Conservation (phyloP, 2,329 filamentous ascomycete species). For the Colletotrichum tropicale region DNA sequence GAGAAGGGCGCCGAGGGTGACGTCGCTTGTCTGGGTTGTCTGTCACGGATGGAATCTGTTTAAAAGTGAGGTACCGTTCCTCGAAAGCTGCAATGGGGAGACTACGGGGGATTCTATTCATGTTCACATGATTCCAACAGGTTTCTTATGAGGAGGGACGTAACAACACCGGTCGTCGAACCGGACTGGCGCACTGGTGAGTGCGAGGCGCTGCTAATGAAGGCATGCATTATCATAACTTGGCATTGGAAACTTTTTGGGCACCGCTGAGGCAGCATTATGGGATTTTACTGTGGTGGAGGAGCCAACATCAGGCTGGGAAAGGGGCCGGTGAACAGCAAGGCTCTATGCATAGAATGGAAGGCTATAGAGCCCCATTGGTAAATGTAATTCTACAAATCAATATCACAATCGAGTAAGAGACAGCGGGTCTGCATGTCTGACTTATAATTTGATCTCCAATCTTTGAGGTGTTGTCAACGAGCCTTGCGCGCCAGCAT, state of each 20-base stretch:
- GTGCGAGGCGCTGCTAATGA: slow-evolving; percentile 14
- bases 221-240: slow-evolving; percentile 5
- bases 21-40: slow-evolving; percentile 69
- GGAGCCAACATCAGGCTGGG: background rate
- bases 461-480: background rate
- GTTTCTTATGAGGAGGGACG: background rate
- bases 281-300: background rate
- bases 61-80: slow-evolving; percentile 23
- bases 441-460: background rate
- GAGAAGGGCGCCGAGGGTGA: slow-evolving; percentile 69
- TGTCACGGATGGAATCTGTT: slow-evolving; percentile 47
- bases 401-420: background rate
- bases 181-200: background rate
- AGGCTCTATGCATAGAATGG: background rate
- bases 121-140: background rate
- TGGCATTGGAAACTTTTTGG: background rate
- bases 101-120: background rate
- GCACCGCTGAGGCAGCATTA: slow-evolving; percentile 3
- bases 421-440: background rate
- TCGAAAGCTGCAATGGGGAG: background rate
- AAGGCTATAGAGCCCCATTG: background rate
- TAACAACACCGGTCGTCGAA: background rate
- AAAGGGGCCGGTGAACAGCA: background rate
- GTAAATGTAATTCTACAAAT: slow-evolving; percentile 4
- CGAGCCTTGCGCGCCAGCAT: background rate